Percentiles rank a stretch among this genome's conserved stretches.
Evolutionary conservation across 1,284 basidiomycete genomes (phyloP).

Genomic region (Trametes pubescens): DNA sequence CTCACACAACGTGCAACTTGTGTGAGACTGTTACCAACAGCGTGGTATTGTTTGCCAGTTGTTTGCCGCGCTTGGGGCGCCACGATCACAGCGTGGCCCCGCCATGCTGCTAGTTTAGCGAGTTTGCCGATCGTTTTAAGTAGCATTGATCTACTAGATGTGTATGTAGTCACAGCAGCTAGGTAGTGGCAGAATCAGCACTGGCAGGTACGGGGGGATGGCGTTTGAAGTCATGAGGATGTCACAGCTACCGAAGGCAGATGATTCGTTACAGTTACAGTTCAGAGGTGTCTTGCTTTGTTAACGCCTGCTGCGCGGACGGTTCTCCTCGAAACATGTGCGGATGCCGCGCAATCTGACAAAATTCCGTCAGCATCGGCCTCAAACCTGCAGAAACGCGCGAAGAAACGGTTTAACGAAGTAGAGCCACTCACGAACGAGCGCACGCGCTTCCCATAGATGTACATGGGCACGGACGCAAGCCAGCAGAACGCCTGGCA

Average conservation of each 20-base stretch:
- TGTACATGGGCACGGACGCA: constrained; percentile 50
- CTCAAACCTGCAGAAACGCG: not conserved
- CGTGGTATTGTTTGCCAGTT: constrained; percentile 1
- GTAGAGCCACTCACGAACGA: constrained; percentile 48
- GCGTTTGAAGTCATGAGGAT: not conserved
- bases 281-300: not conserved
- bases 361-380: not conserved
- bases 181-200: too few relatives aligned
- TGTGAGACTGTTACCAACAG: not conserved
- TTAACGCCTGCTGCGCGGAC: not conserved
- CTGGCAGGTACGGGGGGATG: not conserved
- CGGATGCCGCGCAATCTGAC: constrained; percentile 27
- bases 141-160: not conserved
- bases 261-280: not conserved
- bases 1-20: not conserved
- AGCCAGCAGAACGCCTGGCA: constrained; percentile 52
- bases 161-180: too few relatives aligned
- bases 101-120: not conserved
- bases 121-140: not conserved
- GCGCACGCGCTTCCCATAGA: constrained; percentile 51
- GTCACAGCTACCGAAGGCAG: not conserved
- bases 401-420: accelerated
- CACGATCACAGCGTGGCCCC: constrained; percentile 5
- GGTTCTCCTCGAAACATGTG: constrained; percentile 20
- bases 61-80: constrained; percentile 7